Conservation (phyloP, 2,329 filamentous ascomycete genomes). For the Beauveria brongniartii region DNA sequence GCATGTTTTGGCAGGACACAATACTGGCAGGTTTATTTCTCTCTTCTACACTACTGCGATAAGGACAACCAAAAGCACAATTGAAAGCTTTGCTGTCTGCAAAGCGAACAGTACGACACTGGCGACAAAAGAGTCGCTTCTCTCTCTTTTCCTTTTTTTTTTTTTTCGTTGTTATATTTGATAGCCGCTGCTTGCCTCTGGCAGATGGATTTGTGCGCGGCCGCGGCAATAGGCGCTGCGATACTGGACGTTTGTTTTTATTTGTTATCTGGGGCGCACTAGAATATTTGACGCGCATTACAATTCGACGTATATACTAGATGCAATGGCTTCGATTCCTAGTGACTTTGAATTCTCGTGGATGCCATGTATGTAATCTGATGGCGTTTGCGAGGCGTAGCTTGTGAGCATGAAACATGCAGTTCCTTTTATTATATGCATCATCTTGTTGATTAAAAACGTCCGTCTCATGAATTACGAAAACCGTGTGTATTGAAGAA, state of each 20-base stretch:
- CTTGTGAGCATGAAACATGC: too few species aligned
- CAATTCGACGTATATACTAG: neutral
- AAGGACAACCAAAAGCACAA: neutral
- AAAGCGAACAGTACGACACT: neutral
- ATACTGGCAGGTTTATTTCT: neutral
- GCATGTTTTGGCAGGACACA: neutral
- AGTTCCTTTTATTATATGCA: too few species aligned
- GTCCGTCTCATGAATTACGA: too few species aligned
- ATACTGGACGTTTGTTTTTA: neutral
- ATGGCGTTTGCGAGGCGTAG: too few species aligned
- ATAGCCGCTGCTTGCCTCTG: neutral
- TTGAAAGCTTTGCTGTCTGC: neutral
- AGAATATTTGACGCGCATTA: neutral
- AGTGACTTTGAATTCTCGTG: too few species aligned
- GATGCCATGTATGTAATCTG: too few species aligned
- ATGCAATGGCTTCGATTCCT: too few species aligned
- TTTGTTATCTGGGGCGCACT: neutral
- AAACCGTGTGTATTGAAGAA: too few species aligned
- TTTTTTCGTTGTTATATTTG: neutral
- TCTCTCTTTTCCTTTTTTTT: neutral
- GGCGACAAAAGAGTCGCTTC: neutral
- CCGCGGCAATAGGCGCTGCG: neutral
- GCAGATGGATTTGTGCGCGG: neutral
- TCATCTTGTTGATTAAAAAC: too few species aligned
- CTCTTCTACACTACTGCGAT: neutral